Evolutionary conservation across 2,329 filamentous ascomycete species (phyloP).

Genomic region (Madurella mycetomatis): DNA sequence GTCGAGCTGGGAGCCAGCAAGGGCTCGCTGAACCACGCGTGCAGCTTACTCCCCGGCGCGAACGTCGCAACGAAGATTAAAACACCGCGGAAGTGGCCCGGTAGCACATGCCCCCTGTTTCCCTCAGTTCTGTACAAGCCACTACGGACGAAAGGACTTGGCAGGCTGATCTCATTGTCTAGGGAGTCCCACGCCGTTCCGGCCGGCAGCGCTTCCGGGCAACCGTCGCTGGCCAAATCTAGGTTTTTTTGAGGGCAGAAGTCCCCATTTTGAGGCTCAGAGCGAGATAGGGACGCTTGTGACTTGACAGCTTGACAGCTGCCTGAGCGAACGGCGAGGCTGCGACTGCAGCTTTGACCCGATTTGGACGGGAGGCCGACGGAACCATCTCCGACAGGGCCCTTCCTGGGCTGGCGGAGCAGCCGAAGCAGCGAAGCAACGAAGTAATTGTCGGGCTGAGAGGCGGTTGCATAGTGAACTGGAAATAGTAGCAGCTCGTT

Average conservation of each 20-base stretch:
- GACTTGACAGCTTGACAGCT: background rate
- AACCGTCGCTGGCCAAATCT: no score
- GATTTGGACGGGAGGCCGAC: background rate
- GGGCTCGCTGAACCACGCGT: background rate
- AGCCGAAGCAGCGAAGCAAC: background rate
- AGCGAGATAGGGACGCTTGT: background rate
- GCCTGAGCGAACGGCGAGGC: no score
- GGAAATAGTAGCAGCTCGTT: no score
- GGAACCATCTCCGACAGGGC: background rate
- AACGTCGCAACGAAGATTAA: background rate
- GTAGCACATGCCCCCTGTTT: background rate
- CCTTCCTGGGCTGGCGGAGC: background rate
- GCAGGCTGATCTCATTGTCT: no score
- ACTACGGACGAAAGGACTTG: background rate
- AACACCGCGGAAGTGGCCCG: background rate
- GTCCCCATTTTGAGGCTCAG: background rate
- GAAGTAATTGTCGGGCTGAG: no score
- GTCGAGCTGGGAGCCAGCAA: background rate
- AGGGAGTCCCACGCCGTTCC: no score
- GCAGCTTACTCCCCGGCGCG: background rate
- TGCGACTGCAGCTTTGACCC: no score
- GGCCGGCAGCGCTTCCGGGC: no score
- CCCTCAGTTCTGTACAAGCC: background rate
- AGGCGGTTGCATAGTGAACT: no score
- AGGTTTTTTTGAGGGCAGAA: background rate